Base-by-base conservation (phyloP, 2,329 filamentous ascomycete species). In the Sporothrix protearum region DNA sequence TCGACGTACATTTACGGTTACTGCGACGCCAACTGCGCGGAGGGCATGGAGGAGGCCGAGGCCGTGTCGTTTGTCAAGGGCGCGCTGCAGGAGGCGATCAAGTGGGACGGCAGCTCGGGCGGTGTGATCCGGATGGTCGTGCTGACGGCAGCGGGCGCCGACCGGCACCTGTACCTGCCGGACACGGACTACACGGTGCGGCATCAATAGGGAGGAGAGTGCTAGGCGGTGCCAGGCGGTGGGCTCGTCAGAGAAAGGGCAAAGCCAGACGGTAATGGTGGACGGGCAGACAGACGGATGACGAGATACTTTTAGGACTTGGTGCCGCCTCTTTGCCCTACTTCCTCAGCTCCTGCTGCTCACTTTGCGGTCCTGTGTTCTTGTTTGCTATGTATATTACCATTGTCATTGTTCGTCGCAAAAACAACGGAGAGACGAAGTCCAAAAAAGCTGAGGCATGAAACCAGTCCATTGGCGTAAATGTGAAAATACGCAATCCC, bases 1-100 rank as follows among this genome's bases (percentile, higher is more conserved):
- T 98, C 95, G 77, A 98, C 96, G 74, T 99, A 99, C 85, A 99
- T 99, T 82, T 99, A 98, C 85, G 96, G 96, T 77, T 98, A 97
- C 86, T 98, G 94, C 80, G 95, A 99, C 80, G 91, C 93, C 72
- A 89, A 99, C 86, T 99, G 96, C n/a, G 96, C 89, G 86, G 96
- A 98, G 83, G 89, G 89, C 75, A 98, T 99, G 94, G 93, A 91
- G 69, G 93, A 98, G 85, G 86, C 89, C 71, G 94, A 97, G 74
- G 96, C 96, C 0, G 90, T 99, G 75, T 83, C 90, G 53, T 99
- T 99, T 78, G 96, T 99, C 80, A 97, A 97, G 85, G 91, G 90
- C 64, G 91, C 96, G 42, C 85, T 99, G 79, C 85, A 89, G 78
- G 95, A 99, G 86, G 96, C 96, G 19, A 98, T 99, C 87, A 97